A percentile compares a stretch with the other conserved stretches of the same genome.
phyloP scores from a whole-genome alignment of 2,329 filamentous ascomycete species.

The Saccharata proteae region DNA sequence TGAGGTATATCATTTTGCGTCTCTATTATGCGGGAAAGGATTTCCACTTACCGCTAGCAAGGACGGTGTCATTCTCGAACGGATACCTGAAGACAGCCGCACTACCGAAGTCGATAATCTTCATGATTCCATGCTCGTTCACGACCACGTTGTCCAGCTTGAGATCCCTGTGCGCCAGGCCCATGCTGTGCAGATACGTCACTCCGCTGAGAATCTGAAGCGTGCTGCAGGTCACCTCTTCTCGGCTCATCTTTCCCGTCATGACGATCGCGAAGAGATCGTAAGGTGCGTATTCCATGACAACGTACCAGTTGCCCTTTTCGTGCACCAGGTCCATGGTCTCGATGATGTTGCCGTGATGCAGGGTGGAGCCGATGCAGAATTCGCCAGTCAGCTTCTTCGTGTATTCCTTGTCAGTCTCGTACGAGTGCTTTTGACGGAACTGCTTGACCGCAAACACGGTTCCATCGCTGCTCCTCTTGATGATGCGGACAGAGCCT shows the following conservation, averaged over 20 bases:
- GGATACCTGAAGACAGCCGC: constrained; percentile 96
- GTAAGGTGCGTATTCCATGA: constrained; percentile 96
- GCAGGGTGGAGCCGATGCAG: constrained; percentile 90
- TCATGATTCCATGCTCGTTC: constrained; percentile 94
- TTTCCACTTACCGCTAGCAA: constrained; percentile 57
- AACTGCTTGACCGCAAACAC: constrained; percentile 99
- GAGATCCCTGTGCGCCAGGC: constrained; percentile 83
- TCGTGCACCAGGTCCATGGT: constrained; percentile 94
- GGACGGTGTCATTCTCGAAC: constrained; percentile 79
- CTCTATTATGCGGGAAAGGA: not conserved
- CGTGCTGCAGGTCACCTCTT: constrained; percentile 84
- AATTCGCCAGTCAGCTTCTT: constrained; percentile 98
- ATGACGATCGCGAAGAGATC: constrained; percentile 98
- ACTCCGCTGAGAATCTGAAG: constrained; percentile 92
- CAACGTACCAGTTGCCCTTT: constrained; percentile 89
- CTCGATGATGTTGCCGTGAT: constrained; percentile 97
- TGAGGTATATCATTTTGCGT: constrained; percentile 3
- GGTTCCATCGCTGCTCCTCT: constrained; percentile 78
- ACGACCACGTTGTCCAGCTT: constrained; percentile 98
- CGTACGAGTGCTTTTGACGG: constrained; percentile 78
- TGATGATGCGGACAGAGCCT: constrained; percentile 88
- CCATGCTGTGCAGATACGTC: constrained; percentile 88
- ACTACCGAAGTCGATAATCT: constrained; percentile 97
- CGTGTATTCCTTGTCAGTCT: constrained; percentile 88
- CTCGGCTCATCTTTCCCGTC: constrained; percentile 91